These are phyloP conservation scores for Fistulifera solaris DNA, from an alignment of 108 stramenopile genomes.

Conservation along the genomic window DNA sequence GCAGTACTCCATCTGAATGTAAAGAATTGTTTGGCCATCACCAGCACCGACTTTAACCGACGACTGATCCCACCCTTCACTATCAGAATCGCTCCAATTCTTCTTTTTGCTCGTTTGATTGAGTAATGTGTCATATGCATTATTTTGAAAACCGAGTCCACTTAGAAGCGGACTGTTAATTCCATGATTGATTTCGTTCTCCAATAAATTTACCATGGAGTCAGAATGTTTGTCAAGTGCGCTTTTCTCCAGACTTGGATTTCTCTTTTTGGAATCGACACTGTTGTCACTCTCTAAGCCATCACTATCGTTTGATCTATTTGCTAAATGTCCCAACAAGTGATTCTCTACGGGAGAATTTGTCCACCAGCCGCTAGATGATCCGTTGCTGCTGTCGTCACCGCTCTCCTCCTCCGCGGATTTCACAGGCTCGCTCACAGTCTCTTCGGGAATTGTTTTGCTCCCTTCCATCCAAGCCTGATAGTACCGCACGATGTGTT, in stretches of 20 bases:
- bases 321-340: neutral
- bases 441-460: neutral
- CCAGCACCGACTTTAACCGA: conserved; percentile 36
- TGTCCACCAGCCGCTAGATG: conserved; percentile 30
- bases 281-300: neutral
- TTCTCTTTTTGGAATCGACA: too few relatives aligned
- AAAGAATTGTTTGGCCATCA: conserved; percentile 24
- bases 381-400: conserved; percentile 24
- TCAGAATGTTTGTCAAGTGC: conserved; percentile 1
- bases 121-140: conserved; percentile 1
- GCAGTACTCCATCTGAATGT: conserved; percentile 81
- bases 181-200: conserved; percentile 26
- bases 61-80: conserved; percentile 27
- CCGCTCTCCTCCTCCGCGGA: conserved; percentile 6
- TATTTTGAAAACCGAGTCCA: conserved; percentile 12
- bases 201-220: conserved; percentile 23
- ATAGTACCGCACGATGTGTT: conserved; percentile 75
- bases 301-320: too few relatives aligned
- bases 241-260: too few relatives aligned
- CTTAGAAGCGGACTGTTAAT: conserved; percentile 18
- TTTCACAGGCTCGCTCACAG: neutral
- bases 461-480: conserved; percentile 63
- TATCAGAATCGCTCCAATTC: conserved; percentile 4
- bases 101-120: neutral
- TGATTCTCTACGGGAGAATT: conserved; percentile 12